Evolutionary conservation across 495 filamentous ascomycete genomes (phyloP).

Genomic region (Aspergillus haitiensis): DNA sequence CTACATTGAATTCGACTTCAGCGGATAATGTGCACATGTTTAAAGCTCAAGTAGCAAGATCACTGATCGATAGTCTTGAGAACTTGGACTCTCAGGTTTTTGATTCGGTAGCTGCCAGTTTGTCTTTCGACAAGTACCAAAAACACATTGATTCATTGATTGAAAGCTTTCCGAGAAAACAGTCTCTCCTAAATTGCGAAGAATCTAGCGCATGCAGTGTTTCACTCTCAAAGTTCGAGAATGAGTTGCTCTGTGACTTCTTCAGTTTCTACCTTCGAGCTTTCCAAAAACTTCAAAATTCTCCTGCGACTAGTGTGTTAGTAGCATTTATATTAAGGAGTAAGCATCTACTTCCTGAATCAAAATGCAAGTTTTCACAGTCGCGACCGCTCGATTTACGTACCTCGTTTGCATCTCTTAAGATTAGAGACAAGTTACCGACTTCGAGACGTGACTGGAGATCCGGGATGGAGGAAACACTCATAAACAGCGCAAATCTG

Average conservation of each 20-base stretch:
- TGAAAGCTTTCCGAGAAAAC: slow-evolving; percentile 25
- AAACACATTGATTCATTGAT: slow-evolving; percentile 26
- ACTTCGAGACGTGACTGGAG: slow-evolving; percentile 46
- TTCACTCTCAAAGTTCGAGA: slow-evolving; percentile 27
- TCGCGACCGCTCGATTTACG: slow-evolving; percentile 19
- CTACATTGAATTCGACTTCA: slow-evolving; percentile 22
- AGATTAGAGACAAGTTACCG: slow-evolving; percentile 14
- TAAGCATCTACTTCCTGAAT: slow-evolving; percentile 12
- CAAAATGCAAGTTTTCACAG: slow-evolving; percentile 25
- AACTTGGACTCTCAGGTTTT: slow-evolving; percentile 13
- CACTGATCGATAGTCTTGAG: slow-evolving; percentile 31
- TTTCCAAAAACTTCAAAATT: slow-evolving; percentile 7
- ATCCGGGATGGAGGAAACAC: slow-evolving; percentile 35
- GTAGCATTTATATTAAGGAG: slow-evolving; percentile 22
- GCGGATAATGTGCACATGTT: slow-evolving; percentile 10
- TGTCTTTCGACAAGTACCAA: slow-evolving; percentile 15
- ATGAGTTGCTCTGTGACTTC: slow-evolving; percentile 32
- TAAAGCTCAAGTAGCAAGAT: slow-evolving; percentile 27
- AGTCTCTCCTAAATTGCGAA: slow-evolving; percentile 25
- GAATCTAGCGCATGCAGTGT: slow-evolving; percentile 25
- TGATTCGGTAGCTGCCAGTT: slow-evolving; percentile 10
- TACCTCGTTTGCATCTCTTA: slow-evolving; percentile 11
- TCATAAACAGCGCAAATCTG: slow-evolving; percentile 35
- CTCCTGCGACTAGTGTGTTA: slow-evolving; percentile 9
- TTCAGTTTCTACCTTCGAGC: slow-evolving; percentile 31